Base-by-base conservation (phyloP, 202 grass and related monocot genomes). In the Saccharum hybrid region DNA sequence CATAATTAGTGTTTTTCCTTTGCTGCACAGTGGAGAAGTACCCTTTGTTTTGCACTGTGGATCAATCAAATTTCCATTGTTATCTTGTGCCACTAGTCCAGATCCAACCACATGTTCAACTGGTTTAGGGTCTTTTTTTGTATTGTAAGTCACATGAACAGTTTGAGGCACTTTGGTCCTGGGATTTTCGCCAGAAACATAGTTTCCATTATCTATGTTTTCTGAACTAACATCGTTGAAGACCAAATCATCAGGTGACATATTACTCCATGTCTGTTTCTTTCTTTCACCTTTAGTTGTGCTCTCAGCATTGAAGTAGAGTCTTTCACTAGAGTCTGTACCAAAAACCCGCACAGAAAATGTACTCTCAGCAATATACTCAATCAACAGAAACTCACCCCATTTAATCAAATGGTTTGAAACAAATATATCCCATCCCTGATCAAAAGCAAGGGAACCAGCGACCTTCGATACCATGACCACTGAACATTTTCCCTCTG, bases 361-460 rank as follows among this genome's bases (percentile, higher is more conserved):
- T 40, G 63, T 82, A 15, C 39, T 71, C 10, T 22, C 23, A 23
- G 37, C 49, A 75, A 72, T 74, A 57, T 76, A 80, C 61, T 86
- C 67, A 66, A 94, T 91, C 70, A 91, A n/a, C 39, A 94, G 15
- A 61, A 89, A 19, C 0, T 94, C 88, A 34, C 81, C 88, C 71
- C 30, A 42, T 60, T 46, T 78, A 71, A 94, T 86, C 2, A 23
- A 84, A 88, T 94, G 88, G 60, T 84, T 73, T 48, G 79, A 87
- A 77, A 89, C 88, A 88, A 94, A 94, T 51, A 71, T 67, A 68
- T 33, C 23, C 92, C 92, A 94, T 41, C 92, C 88, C 22, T 85
- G 71, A 84, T 82, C 15, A 82, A 94, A 94, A 56, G 68, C 68
- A 45, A 94, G 82, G 39, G 28, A 85, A 75, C 63, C 88, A 84